Conservation (phyloP, 352 stramenopile species). For the Phytophthora fragariae region DNA sequence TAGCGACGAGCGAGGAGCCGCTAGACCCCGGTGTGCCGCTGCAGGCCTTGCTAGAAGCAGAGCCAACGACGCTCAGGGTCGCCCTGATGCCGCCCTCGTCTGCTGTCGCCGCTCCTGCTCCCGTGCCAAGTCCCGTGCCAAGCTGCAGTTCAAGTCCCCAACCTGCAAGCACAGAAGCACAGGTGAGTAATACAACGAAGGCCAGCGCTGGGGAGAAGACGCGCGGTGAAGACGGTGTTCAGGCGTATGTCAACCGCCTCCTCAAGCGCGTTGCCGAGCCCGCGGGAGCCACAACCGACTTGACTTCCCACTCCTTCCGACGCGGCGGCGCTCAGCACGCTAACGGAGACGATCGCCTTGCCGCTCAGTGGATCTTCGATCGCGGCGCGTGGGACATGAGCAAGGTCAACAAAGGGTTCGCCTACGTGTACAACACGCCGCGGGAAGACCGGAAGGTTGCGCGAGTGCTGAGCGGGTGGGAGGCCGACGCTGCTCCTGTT, state of each 20-base stretch:
- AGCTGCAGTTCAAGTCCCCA: neutral
- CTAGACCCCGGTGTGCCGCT: neutral
- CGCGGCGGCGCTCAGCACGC: slow-evolving; percentile 33
- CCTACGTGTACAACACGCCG: slow-evolving; percentile 25
- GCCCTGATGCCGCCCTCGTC: neutral
- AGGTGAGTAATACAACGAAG: neutral
- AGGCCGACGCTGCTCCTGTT: slow-evolving; percentile 2
- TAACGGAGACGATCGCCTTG: slow-evolving; percentile 23
- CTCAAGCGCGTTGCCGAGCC: slow-evolving; percentile 14
- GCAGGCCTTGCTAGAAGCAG: neutral
- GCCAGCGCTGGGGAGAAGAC: neutral
- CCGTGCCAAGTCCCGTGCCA: too few species aligned
- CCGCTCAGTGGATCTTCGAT: slow-evolving; percentile 45
- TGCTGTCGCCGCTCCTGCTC: neutral
- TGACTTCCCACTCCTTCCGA: slow-evolving; percentile 42
- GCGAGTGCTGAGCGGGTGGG: slow-evolving; percentile 23
- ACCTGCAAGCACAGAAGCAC: neutral
- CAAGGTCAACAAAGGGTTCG: slow-evolving; percentile 39
- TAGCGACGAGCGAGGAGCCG: neutral
- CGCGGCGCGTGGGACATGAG: slow-evolving; percentile 41
- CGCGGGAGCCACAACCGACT: slow-evolving; percentile 9
- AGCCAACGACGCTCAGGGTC: neutral
- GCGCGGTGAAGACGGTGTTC: neutral
- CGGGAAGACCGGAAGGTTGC: slow-evolving; percentile 11
- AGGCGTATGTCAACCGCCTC: slow-evolving; percentile 18